A percentile compares a stretch with the other conserved stretches of the same genome.
These are phyloP conservation scores for Xylaria castorea DNA, from an alignment of 495 filamentous ascomycete genomes.

Conservation along the genomic window DNA sequence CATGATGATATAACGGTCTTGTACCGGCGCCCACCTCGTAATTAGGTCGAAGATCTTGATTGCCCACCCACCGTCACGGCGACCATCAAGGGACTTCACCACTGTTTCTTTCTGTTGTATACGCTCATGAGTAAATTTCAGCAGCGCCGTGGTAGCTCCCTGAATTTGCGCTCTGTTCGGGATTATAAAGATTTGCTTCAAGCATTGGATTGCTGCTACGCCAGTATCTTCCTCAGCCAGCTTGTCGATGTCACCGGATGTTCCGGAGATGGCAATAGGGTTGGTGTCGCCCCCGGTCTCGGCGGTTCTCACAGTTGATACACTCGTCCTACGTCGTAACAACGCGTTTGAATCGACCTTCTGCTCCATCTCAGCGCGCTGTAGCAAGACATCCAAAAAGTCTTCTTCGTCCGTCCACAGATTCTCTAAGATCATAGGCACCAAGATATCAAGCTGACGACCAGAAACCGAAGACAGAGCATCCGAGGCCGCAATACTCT, in stretches of 20 bases:
- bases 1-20: slow-evolving; percentile 87
- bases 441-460: slow-evolving; percentile 73
- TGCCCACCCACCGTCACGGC: slow-evolving; percentile 69
- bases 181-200: slow-evolving; percentile 78
- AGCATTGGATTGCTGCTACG: slow-evolving; percentile 77
- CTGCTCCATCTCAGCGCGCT: slow-evolving; percentile 67
- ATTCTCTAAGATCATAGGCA: slow-evolving; percentile 85
- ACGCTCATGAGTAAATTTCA: slow-evolving; percentile 73
- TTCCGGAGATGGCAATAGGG: slow-evolving; percentile 72
- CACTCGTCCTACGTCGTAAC: slow-evolving; percentile 72
- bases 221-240: slow-evolving; percentile 87
- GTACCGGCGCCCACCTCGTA: slow-evolving; percentile 85
- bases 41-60: slow-evolving; percentile 78
- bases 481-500: slow-evolving; percentile 77
- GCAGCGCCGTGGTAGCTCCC: slow-evolving; percentile 69
- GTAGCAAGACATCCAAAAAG: slow-evolving; percentile 66
- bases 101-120: slow-evolving; percentile 57
- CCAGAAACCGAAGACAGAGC: slow-evolving; percentile 74
- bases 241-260: slow-evolving; percentile 82
- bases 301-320: slow-evolving; percentile 75
- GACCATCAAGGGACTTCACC: slow-evolving; percentile 40
- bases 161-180: slow-evolving; percentile 80
- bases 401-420: slow-evolving; percentile 78
- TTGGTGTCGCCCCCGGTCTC: slow-evolving; percentile 70
- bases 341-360: slow-evolving; percentile 66